Percentiles rank a stretch among this genome's conserved stretches.
Evolutionary conservation across 108 stramenopile genomes (phyloP).

Genomic region (Aurantiochytrium sp.): DNA sequence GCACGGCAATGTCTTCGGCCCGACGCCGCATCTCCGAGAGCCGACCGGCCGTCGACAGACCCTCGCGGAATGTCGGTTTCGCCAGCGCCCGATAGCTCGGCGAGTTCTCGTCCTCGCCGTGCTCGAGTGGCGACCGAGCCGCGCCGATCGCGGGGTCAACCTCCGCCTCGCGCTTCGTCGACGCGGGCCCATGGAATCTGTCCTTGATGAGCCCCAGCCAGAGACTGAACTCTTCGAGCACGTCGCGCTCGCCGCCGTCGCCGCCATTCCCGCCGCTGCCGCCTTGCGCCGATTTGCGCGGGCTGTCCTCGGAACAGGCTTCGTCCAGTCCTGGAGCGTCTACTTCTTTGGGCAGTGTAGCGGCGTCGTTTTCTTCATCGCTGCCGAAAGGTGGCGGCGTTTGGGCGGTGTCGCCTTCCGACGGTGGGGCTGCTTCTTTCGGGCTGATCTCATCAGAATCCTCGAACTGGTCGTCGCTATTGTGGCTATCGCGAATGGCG

Average conservation of each 20-base stretch:
- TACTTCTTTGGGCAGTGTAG: too few relatives aligned
- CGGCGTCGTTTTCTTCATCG: too few relatives aligned
- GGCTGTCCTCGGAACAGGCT: too few relatives aligned
- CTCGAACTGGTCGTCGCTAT: too few relatives aligned
- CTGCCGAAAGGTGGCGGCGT: too few relatives aligned
- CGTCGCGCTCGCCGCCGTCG: not conserved
- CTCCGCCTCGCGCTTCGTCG: not conserved
- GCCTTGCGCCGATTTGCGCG: not conserved
- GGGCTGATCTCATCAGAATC: too few relatives aligned
- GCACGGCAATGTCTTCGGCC: not conserved
- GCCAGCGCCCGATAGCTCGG: not conserved
- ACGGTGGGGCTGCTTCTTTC: too few relatives aligned
- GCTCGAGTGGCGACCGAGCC: not conserved
- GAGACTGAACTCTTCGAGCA: not conserved
- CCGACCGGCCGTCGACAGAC: not conserved
- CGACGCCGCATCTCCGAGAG: not conserved
- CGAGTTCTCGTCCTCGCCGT: not conserved
- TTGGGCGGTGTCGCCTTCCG: too few relatives aligned
- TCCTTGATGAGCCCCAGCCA: conserved; percentile 7
- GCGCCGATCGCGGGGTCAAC: not conserved
- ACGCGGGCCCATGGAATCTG: not conserved
- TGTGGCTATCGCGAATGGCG: too few relatives aligned
- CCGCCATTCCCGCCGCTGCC: not conserved
- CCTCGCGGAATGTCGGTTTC: not conserved
- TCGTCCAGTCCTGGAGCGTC: too few relatives aligned